Percentiles rank a stretch among this genome's conserved stretches.
Evolutionary conservation across 2,329 filamentous ascomycete genomes (phyloP).

Genomic region (Remersonia thermophila): DNA sequence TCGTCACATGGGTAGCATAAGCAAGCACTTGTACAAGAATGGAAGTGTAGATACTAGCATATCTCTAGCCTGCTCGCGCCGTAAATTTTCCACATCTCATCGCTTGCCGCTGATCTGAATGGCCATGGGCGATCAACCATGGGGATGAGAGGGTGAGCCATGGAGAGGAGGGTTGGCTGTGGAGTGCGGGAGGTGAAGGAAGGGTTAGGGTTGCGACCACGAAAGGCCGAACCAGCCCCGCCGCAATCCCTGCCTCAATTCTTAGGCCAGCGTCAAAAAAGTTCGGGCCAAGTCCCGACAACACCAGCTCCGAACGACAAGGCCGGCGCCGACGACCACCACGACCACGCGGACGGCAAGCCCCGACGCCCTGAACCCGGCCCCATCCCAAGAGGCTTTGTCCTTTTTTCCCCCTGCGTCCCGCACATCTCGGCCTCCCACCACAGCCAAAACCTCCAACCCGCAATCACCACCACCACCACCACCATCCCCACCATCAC

Average conservation of each 20-base stretch:
- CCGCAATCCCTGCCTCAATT: constrained; percentile 5
- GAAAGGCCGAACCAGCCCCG: too few species aligned
- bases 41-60: too few species aligned
- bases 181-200: background rate
- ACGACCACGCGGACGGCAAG: background rate
- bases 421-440: background rate
- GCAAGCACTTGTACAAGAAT: too few species aligned
- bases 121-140: too few species aligned
- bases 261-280: constrained; percentile 2
- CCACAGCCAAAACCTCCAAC: background rate
- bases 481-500: constrained; percentile 18
- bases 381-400: background rate
- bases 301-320: background rate
- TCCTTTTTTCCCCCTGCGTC: background rate
- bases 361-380: background rate
- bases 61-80: too few species aligned
- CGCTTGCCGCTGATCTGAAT: too few species aligned
- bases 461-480: constrained; percentile 1
- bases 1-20: too few species aligned
- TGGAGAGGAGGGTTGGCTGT: too few species aligned
- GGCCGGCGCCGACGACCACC: background rate
- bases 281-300: too few species aligned
- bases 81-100: too few species aligned
- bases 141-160: too few species aligned
- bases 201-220: constrained; percentile 14